A percentile compares a stretch with the other conserved stretches of the same genome.
These are phyloP conservation scores for Volvox carteri DNA, from an alignment of 163 green algal genomes.

Conservation along the genomic window DNA sequence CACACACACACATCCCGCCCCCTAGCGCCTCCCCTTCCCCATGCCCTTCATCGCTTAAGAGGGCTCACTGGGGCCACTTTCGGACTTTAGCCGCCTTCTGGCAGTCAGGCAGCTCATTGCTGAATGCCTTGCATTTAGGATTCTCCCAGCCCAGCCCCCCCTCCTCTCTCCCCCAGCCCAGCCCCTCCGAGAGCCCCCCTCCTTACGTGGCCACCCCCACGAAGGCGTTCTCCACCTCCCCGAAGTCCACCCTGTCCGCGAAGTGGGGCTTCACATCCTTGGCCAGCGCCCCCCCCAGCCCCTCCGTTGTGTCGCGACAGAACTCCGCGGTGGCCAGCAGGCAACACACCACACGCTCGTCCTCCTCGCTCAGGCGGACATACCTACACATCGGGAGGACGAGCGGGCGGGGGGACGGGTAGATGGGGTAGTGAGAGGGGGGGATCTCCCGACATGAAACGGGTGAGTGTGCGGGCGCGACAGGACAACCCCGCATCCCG, in stretches of 20 bases:
- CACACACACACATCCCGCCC: too few species aligned
- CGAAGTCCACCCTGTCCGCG: constrained; percentile 74
- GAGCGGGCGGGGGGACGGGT: background rate
- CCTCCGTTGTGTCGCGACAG: constrained; percentile 72
- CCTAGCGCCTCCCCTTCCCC: too few species aligned
- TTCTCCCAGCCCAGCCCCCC: background rate
- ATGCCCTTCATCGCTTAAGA: too few species aligned
- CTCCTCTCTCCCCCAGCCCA: background rate
- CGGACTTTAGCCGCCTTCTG: too few species aligned
- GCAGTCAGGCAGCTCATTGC: too few species aligned
- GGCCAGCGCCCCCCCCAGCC: constrained; percentile 56
- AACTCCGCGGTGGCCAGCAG: constrained; percentile 93
- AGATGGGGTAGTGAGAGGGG: too few species aligned
- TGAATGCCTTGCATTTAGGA: too few species aligned
- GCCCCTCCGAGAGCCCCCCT: background rate
- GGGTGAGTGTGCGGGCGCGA: too few species aligned
- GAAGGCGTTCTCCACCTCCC: constrained; percentile 85
- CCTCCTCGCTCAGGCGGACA: constrained; percentile 72
- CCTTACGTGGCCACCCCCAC: constrained; percentile 74
- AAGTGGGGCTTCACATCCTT: constrained; percentile 66
- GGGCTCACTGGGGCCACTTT: too few species aligned
- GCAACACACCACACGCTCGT: constrained; percentile 81
- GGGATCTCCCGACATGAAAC: too few species aligned
- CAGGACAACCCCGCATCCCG: too few species aligned
- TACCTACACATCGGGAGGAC: constrained; percentile 25